Percentiles rank a stretch among this genome's conserved stretches.
Conservation (phyloP, 495 filamentous ascomycete genomes). For the Penicillium antarcticum region DNA sequence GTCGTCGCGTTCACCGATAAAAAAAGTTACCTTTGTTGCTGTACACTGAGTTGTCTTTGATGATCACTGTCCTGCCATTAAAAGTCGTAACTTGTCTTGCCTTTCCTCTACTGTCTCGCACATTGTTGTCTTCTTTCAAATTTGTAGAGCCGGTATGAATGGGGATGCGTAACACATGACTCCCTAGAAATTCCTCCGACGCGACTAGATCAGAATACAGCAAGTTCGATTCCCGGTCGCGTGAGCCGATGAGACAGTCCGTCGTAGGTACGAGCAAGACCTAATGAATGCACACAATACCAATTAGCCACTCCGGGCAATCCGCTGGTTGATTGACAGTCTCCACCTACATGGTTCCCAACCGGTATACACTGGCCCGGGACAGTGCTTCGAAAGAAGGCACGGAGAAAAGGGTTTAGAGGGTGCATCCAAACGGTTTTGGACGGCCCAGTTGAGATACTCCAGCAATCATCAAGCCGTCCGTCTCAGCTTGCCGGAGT, state of each 20-base stretch:
- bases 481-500: conserved; percentile 17
- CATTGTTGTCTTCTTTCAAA: conserved; percentile 68
- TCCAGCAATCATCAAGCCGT: conserved; percentile 45
- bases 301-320: conserved; percentile 15
- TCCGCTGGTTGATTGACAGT: conserved; percentile 5
- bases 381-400: conserved; percentile 95
- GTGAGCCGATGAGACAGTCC: conserved; percentile 81
- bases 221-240: conserved; percentile 81
- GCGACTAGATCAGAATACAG: conserved; percentile 75
- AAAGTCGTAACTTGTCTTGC: conserved; percentile 88
- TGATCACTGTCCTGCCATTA: conserved; percentile 89
- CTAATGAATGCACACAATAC: conserved; percentile 33
- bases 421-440: conserved; percentile 87
- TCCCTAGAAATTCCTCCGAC: conserved; percentile 91
- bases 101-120: conserved; percentile 89
- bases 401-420: conserved; percentile 96
- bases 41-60: conserved; percentile 91
- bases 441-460: conserved; percentile 41
- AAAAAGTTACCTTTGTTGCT: conserved; percentile 81
- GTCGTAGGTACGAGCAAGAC: conserved; percentile 92
- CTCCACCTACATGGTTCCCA: conserved; percentile 71
- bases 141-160: conserved; percentile 46
- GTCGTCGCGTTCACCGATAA: not conserved
- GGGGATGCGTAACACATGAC: conserved; percentile 90
- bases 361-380: conserved; percentile 90